Percentiles rank a stretch among this genome's conserved stretches.
Evolutionary conservation across 306 rosid species (phyloP).

Genomic region (Benincasa hispida): DNA sequence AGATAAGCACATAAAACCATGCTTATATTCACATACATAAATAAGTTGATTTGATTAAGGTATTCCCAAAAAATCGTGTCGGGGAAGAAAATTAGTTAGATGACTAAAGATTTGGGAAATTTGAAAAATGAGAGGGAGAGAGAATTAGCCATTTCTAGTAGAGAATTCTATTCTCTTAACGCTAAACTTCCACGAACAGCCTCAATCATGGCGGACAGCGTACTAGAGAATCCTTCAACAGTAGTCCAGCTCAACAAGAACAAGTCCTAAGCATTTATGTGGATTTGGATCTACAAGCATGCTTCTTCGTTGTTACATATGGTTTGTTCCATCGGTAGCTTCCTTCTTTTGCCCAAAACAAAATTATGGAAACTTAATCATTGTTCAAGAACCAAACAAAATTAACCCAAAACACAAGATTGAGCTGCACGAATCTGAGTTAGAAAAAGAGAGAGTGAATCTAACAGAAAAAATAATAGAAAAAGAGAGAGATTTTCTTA

Average conservation of each 20-base stretch:
- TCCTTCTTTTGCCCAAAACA: constrained; percentile 1
- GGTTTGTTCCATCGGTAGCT: constrained; percentile 2
- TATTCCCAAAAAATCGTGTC: background rate
- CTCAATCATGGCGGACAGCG: background rate
- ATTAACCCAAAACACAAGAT: too few species aligned
- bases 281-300: constrained; percentile 1
- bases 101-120: background rate
- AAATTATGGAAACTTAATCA: too few species aligned
- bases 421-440: too few species aligned
- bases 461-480: too few species aligned
- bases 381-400: too few species aligned
- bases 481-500: too few species aligned
- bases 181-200: constrained; percentile 3
- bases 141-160: constrained; percentile 7
- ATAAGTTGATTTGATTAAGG: constrained; percentile 7
- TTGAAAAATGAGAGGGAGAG: background rate
- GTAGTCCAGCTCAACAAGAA: background rate
- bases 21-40: constrained; percentile 34
- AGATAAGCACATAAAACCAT: constrained; percentile 55
- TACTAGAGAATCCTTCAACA: constrained; percentile 1
- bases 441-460: too few species aligned
- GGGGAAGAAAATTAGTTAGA: constrained; percentile 5
- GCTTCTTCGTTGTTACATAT: background rate
- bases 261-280: background rate
- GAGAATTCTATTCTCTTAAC: background rate